Evolutionary conservation across 768 basidiomycete genomes (phyloP), one percentile per base, ranked within the genome.

Genomic region (Cystobasidium onofrii): DNA sequence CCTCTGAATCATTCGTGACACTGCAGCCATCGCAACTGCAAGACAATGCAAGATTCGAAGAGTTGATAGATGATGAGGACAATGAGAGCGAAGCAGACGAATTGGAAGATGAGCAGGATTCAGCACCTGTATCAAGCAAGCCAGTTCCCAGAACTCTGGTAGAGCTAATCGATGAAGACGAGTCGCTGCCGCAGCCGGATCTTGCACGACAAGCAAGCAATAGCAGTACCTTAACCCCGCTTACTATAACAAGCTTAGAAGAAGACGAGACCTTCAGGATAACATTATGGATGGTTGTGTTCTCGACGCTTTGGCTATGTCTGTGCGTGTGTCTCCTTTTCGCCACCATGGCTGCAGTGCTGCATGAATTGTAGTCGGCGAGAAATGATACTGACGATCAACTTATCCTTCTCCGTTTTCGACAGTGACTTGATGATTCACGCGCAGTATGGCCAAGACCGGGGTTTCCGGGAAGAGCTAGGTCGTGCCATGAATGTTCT

Each of bases 361-460:
- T 7, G n/a, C 15, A 50, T n/a, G 3, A 12, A 50, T 20, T 50
- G 46, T 20, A 50, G 12, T 50, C n/a, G n/a, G n/a, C n/a, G n/a
- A n/a, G n/a, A n/a, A n/a, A n/a, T n/a, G n/a, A n/a, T n/a, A n/a
- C n/a, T n/a, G n/a, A n/a, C n/a, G n/a, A n/a, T n/a, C n/a, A n/a
- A n/a, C n/a, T n/a, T n/a, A n/a, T n/a, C n/a, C n/a, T n/a, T n/a
- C n/a, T n/a, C n/a, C 15, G n/a, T 13, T 1, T 36, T 39, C 12
- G 2, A 39, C 63, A 71, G 69, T 13, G 69, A 71, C 34, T 27
- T 71, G 54, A 71, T 71, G 69, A 60, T 71, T 10, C 69, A 71
- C 25, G 69, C 69, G 55, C 69, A 71, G 27, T 71, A 71, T 31
- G 69, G 69, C 12, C 69, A 71, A 44, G 69, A 71, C 20, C 25